Evolutionary conservation across 177 flowering plant species (phyloP).

Genomic region (Tripterygium wilfordii): DNA sequence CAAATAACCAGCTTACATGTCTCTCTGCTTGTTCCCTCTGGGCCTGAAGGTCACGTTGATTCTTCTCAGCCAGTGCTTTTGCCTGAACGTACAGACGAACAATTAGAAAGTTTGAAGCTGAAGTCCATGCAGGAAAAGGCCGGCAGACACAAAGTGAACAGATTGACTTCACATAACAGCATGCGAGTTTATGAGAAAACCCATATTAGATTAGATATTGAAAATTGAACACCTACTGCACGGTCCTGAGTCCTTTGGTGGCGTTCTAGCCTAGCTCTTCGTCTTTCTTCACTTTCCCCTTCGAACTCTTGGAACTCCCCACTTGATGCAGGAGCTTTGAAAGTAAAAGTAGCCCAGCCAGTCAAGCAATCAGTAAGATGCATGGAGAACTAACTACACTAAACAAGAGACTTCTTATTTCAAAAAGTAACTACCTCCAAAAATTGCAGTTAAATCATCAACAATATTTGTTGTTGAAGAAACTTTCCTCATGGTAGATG

Average conservation of each 20-base stretch:
- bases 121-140: background rate
- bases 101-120: background rate
- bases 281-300: conserved; percentile 87
- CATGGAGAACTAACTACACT: background rate
- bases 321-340: conserved; percentile 41
- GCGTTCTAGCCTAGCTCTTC: conserved; percentile 71
- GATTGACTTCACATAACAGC: too few species aligned
- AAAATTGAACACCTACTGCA: conserved; percentile 57
- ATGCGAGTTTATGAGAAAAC: too few species aligned
- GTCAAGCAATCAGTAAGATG: background rate
- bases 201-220: too few species aligned
- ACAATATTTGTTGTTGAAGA: conserved; percentile 73
- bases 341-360: conserved; percentile 5
- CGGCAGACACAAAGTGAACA: too few species aligned
- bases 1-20: conserved; percentile 49
- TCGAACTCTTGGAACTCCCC: conserved; percentile 56
- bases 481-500: conserved; percentile 67
- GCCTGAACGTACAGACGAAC: conserved; percentile 33
- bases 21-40: conserved; percentile 92
- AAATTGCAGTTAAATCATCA: conserved; percentile 79
- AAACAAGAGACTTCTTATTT: background rate
- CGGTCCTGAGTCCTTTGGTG: conserved; percentile 73
- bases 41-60: conserved; percentile 76
- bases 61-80: conserved; percentile 88
- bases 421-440: conserved; percentile 60